phyloP scores from a whole-genome alignment of 1,284 basidiomycete species.

The Pyrrhoderma lamaoense region DNA sequence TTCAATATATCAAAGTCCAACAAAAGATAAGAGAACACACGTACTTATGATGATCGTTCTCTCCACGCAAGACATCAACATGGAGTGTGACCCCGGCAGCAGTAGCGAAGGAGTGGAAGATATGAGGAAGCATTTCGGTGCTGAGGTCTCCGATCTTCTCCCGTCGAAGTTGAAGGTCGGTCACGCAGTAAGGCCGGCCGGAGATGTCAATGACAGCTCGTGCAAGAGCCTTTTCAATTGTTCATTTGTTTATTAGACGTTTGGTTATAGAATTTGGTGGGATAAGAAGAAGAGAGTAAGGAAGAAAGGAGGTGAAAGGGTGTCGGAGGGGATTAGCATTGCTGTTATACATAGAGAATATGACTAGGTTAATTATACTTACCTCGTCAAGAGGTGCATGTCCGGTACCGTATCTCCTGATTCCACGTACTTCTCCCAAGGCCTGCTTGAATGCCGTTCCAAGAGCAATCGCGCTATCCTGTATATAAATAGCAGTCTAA shows the following conservation, averaged over 20 bases:
- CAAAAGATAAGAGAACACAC: too few species aligned
- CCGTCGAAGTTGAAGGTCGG: conserved; percentile 82
- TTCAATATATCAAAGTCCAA: conserved; percentile 13
- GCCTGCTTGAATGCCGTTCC: conserved; percentile 95
- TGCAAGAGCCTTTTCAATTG: conserved; percentile 90
- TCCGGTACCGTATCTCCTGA: conserved; percentile 92
- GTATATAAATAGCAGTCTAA: conserved; percentile 33
- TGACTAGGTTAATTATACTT: too few species aligned
- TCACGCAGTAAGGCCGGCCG: conserved; percentile 91
- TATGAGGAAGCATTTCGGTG: conserved; percentile 95
- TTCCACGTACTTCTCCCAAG: conserved; percentile 90
- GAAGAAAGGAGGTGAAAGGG: conserved; percentile 1
- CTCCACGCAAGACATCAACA: conserved; percentile 88
- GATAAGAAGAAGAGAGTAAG: neutral
- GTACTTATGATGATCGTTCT: conserved; percentile 97
- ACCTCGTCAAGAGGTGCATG: conserved; percentile 98
- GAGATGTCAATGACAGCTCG: conserved; percentile 98
- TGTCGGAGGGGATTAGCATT: too few species aligned
- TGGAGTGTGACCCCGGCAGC: conserved; percentile 89
- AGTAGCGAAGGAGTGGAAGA: conserved; percentile 91
- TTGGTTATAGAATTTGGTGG: conserved; percentile 7
- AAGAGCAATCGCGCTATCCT: conserved; percentile 90
- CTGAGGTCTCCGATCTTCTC: conserved; percentile 98
- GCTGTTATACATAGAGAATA: too few species aligned
- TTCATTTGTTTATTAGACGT: too few species aligned